Conservation (phyloP, 257 asterid species). For the Przewalskia tangutica region DNA sequence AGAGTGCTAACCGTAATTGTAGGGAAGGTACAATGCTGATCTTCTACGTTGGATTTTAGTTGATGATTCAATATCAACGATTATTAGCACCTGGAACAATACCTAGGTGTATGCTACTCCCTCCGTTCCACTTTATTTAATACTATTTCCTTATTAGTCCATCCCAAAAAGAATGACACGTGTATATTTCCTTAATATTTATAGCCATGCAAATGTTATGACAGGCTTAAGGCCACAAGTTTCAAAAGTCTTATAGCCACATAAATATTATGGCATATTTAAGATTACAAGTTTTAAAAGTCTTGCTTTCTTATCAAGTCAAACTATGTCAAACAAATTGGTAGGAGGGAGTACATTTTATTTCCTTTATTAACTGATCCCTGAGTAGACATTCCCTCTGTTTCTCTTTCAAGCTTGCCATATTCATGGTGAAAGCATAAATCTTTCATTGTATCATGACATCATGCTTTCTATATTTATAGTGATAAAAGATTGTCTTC, state of each 20-base stretch:
- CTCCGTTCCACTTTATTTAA: not conserved
- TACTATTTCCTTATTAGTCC: not conserved
- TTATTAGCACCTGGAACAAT: not conserved
- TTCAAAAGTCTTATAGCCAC: not conserved
- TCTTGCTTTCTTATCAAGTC: not conserved
- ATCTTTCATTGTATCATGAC: not conserved
- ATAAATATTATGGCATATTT: not conserved
- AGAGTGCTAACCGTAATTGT: not conserved
- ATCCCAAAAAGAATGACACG: not conserved
- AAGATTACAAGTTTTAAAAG: not conserved
- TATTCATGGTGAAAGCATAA: not conserved
- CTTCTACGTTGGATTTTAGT: not conserved
- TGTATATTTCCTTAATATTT: not conserved
- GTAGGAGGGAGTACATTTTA: no score
- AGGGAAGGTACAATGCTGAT: not conserved
- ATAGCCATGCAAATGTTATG: not conserved
- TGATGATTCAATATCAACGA: not conserved
- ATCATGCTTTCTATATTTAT: not conserved
- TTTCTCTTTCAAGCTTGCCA: not conserved
- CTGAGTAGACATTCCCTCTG: not conserved
- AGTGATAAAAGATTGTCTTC: not conserved
- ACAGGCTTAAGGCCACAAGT: not conserved
- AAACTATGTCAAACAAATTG: no score
- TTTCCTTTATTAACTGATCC: not conserved
- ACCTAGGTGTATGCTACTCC: not conserved